Conservation (phyloP, 768 basidiomycete genomes). For the Suillus subaureus region DNA sequence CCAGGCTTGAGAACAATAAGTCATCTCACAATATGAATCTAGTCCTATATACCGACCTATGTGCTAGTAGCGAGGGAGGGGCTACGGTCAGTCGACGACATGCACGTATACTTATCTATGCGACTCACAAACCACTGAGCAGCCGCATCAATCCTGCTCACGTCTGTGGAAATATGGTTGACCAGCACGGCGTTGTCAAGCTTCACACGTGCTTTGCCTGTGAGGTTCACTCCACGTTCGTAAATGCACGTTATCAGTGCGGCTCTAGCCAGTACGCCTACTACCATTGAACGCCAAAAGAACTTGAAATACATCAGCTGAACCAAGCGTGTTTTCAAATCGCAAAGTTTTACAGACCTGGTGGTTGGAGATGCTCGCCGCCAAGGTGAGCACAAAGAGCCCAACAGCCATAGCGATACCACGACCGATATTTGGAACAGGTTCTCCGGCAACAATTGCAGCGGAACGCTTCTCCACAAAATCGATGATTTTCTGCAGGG, state of each 20-base stretch:
- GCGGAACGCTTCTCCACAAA: constrained; percentile 53
- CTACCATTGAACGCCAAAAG: constrained; percentile 71
- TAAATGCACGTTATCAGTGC: constrained; percentile 73
- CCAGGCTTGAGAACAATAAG: constrained; percentile 45
- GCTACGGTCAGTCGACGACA: neutral
- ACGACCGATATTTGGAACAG: constrained; percentile 45
- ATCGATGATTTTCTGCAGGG: constrained; percentile 55
- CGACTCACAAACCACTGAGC: constrained; percentile 73
- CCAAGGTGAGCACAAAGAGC: constrained; percentile 50
- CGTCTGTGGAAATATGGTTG: constrained; percentile 68
- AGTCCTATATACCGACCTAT: constrained; percentile 31
- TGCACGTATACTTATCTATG: neutral
- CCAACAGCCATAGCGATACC: constrained; percentile 65
- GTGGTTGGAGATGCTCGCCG: constrained; percentile 59
- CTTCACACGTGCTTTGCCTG: constrained; percentile 65
- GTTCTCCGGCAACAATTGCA: constrained; percentile 38
- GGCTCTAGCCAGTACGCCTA: constrained; percentile 64
- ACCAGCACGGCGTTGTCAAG: constrained; percentile 65
- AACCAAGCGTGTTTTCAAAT: neutral
- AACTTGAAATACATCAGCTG: constrained; percentile 43
- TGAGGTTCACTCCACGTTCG: constrained; percentile 65
- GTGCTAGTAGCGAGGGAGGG: constrained; percentile 32
- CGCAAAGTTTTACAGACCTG: constrained; percentile 41
- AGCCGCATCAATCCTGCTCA: constrained; percentile 59
- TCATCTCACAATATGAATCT: neutral